Base-by-base conservation (phyloP, 192 early-diverging fungal species). In the Coemansia sp. region DNA sequence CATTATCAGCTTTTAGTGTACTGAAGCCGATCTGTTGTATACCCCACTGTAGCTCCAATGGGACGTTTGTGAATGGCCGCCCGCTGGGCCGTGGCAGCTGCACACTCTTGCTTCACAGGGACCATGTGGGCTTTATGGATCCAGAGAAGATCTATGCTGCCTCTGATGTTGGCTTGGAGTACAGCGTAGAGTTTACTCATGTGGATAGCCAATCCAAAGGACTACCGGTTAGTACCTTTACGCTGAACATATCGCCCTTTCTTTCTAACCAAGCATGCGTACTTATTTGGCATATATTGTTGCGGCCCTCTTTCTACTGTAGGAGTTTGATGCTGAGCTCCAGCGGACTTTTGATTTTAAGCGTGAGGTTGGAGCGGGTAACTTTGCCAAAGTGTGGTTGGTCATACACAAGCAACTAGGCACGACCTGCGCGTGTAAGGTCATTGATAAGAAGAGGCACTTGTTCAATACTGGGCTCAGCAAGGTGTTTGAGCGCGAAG, bases 341-440 rank as follows among this genome's bases (percentile, higher is more conserved):
- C 60, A 75, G 50, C 67, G 67, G n/a, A 40, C 52, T 12, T 84
- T 80, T 38, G 83, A 84, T 40, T 70, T 84, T 35, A 84, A 84
- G 67, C 73, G 62, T 60, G 74, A 73, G 24, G 64, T 84, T 12
- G 82, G 82, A 11, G 55, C 76, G 4, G 83, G 83, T 2, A 80
- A 80, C 64, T 84, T 84, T 78, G 78, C 83, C 53, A 80, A 75
- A 47, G 83, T 84, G 41, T 76, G 74, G 74, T 58, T 80, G 32
- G 67, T 75, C 29, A 75, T 84, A 35, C 74, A 80, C 64, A 84
- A 84, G 64, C 69, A 71, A 37, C 75, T 72, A 5, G 83, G 78
- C 18, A 24, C 41, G 12, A 66, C 67, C 5, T 84, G 69, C 45
- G 83, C 83, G 7, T 84, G 83, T 68, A 84, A 84, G 49, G 72